These are phyloP conservation scores for Claviceps sp. DNA, from an alignment of 2,329 filamentous ascomycete species.

Conservation along the genomic window DNA sequence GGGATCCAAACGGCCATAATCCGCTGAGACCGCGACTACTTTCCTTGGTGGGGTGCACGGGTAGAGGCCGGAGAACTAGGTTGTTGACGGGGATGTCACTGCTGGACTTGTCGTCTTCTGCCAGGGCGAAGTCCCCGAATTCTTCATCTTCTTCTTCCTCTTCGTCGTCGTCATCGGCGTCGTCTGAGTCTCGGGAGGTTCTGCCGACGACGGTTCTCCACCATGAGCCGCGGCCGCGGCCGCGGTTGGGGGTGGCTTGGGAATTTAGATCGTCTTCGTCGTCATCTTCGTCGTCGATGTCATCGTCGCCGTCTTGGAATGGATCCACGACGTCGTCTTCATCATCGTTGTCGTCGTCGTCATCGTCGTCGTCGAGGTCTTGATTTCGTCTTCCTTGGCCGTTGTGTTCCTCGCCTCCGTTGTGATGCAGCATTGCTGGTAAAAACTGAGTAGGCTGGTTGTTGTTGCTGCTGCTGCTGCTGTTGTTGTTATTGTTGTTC, in stretches of 20 bases:
- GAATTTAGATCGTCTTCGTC: constrained; percentile 40
- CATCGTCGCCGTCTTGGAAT: constrained; percentile 44
- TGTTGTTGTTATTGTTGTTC: constrained; percentile 32
- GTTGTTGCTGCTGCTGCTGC: constrained; percentile 3
- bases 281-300: constrained; percentile 31
- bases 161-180: constrained; percentile 36
- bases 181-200: constrained; percentile 18
- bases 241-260: constrained; percentile 22
- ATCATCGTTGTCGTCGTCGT: constrained; percentile 13
- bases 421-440: constrained; percentile 25
- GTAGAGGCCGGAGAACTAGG: constrained; percentile 40
- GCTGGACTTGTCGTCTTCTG: constrained; percentile 31
- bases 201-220: constrained; percentile 30
- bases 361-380: constrained; percentile 11
- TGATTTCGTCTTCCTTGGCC: neutral
- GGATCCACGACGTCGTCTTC: constrained; percentile 22
- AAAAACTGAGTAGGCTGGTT: constrained; percentile 32
- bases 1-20: constrained; percentile 44
- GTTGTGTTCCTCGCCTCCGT: constrained; percentile 20
- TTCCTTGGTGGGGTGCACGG: constrained; percentile 35
- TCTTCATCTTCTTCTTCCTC: constrained; percentile 54
- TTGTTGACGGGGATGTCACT: constrained; percentile 21
- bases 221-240: constrained; percentile 28
- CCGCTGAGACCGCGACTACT: constrained; percentile 33
- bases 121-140: constrained; percentile 56